These are phyloP conservation scores for Boletus rubescentipes DNA, from an alignment of 768 basidiomycete genomes.

Conservation along the genomic window DNA sequence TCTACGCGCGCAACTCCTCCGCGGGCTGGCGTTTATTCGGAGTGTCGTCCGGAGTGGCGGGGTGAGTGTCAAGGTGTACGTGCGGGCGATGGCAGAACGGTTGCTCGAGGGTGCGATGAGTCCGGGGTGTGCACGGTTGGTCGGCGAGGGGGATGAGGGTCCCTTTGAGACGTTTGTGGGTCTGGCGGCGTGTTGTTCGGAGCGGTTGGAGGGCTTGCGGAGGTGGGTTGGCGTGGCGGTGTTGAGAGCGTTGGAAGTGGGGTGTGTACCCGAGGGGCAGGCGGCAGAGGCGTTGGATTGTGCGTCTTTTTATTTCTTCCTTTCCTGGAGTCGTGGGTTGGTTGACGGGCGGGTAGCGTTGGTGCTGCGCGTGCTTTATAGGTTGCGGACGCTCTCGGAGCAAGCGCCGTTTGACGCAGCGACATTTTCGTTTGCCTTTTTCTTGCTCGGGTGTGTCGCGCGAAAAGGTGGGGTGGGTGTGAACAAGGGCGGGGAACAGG, in stretches of 20 bases:
- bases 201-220: constrained; percentile 64
- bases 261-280: constrained; percentile 68
- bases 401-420: constrained; percentile 80
- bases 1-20: constrained; percentile 54
- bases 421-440: constrained; percentile 80
- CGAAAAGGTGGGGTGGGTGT: constrained; percentile 64
- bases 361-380: constrained; percentile 81
- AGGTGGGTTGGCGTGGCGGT: constrained; percentile 83
- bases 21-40: constrained; percentile 69
- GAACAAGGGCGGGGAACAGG: constrained; percentile 6
- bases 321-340: too few relatives aligned
- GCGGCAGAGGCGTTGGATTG: constrained; percentile 65
- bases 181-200: constrained; percentile 68
- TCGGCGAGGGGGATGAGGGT: constrained; percentile 40
- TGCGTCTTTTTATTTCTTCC: neutral
- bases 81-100: constrained; percentile 57
- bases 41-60: constrained; percentile 50
- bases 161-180: constrained; percentile 75
- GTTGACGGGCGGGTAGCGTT: constrained; percentile 51
- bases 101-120: constrained; percentile 67
- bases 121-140: constrained; percentile 52
- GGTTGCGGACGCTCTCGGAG: constrained; percentile 77
- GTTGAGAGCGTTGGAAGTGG: constrained; percentile 66
- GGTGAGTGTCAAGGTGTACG: constrained; percentile 50
- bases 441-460: constrained; percentile 71